These are phyloP conservation scores for Penicillium sp. DNA, from an alignment of 2,329 filamentous ascomycete species.

Conservation along the genomic window DNA sequence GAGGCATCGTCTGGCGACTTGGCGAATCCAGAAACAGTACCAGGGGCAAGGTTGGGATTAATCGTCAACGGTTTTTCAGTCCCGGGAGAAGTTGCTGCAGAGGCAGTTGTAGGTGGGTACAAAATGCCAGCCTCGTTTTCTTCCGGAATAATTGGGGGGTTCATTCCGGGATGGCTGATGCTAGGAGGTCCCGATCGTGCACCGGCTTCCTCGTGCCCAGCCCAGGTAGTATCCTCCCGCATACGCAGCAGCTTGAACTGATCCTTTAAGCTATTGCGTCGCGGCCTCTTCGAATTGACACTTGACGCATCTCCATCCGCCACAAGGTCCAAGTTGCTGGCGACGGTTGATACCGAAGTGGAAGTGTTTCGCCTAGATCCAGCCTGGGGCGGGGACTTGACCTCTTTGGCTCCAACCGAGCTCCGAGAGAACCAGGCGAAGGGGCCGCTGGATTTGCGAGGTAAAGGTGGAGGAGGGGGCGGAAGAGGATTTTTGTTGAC, in stretches of 20 bases:
- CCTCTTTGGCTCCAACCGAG: conserved; percentile 55
- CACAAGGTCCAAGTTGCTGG: conserved; percentile 71
- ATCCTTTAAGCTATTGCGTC: conserved; percentile 69
- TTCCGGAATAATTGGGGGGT: conserved; percentile 49
- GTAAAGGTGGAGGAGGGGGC: conserved; percentile 40
- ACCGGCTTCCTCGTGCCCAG: conserved; percentile 57
- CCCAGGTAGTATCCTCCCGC: conserved; percentile 67
- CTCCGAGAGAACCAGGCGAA: conserved; percentile 80
- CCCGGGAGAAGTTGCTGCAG: conserved; percentile 32
- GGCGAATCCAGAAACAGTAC: conserved; percentile 79
- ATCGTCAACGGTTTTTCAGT: conserved; percentile 61
- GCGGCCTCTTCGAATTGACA: conserved; percentile 48
- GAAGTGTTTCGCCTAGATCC: conserved; percentile 68
- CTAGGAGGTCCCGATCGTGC: conserved; percentile 45
- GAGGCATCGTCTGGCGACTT: conserved; percentile 64
- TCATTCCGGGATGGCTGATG: conserved; percentile 45
- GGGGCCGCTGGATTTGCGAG: conserved; percentile 79
- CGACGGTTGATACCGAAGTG: conserved; percentile 74
- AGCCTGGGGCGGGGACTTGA: conserved; percentile 55
- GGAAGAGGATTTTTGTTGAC: conserved; percentile 38
- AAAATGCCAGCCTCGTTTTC: conserved; percentile 45
- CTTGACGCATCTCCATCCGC: conserved; percentile 54
- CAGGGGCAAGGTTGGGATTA: conserved; percentile 72
- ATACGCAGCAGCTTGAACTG: conserved; percentile 75
- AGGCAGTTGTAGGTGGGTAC: conserved; percentile 24